phyloP scores from a whole-genome alignment of 2,329 filamentous ascomycete genomes.

The Fusarium oxysporum region DNA sequence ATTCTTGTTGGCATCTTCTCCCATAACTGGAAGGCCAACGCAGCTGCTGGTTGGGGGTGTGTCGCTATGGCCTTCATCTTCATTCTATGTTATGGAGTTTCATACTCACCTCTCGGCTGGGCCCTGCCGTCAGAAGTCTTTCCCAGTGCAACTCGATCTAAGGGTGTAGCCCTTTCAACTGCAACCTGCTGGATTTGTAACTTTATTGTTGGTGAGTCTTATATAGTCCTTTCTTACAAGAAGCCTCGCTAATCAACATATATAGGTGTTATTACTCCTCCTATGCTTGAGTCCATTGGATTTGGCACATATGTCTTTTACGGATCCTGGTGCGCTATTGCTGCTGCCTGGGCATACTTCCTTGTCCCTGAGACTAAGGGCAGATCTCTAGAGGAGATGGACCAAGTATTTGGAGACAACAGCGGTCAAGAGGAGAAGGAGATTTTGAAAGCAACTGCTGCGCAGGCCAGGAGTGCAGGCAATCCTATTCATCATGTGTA shows the following conservation, averaged over 20 bases:
- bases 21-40: neutral
- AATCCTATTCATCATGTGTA: neutral
- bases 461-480: neutral
- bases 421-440: slow-evolving; percentile 17
- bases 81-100: neutral
- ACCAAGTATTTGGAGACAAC: slow-evolving; percentile 70
- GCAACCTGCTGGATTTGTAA: neutral
- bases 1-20: slow-evolving; percentile 55
- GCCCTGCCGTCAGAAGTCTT: neutral
- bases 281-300: neutral
- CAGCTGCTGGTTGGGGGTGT: neutral
- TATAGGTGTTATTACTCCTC: neutral
- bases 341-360: slow-evolving; percentile 71
- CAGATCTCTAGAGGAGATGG: slow-evolving; percentile 65
- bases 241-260: neutral
- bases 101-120: neutral
- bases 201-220: neutral
- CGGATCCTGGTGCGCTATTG: neutral
- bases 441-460: neutral
- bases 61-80: neutral
- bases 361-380: slow-evolving; percentile 71
- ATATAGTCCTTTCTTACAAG: neutral
- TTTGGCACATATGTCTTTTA: neutral
- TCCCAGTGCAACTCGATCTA: neutral
- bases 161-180: neutral